phyloP scores from a whole-genome alignment of 352 stramenopile genomes.

The Globisporangium nunn region DNA sequence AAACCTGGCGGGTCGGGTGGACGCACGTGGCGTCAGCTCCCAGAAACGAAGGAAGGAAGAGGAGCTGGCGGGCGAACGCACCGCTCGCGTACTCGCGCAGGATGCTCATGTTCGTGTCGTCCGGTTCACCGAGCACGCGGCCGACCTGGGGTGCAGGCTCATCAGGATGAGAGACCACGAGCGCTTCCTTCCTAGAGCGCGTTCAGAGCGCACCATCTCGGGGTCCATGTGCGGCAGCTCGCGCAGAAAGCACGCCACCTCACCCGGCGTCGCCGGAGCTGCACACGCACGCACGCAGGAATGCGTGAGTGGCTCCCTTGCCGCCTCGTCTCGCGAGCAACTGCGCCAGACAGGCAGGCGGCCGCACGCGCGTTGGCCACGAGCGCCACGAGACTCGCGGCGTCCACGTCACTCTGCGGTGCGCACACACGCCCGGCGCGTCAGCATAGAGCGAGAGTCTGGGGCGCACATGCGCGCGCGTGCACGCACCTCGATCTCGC shows the following conservation, averaged over 20 bases:
- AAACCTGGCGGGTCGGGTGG: constrained; percentile 26
- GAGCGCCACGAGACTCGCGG: constrained; percentile 28
- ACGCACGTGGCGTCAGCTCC: neutral
- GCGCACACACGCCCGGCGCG: no score
- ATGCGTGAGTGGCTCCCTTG: no score
- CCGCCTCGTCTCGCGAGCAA: no score
- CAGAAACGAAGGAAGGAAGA: neutral
- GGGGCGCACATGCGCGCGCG: no score
- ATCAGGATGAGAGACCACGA: neutral
- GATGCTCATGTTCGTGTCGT: constrained; percentile 48
- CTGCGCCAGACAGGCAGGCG: neutral
- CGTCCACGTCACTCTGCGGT: constrained; percentile 7
- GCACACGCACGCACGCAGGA: neutral
- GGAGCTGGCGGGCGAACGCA: constrained; percentile 2
- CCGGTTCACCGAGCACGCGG: constrained; percentile 55
- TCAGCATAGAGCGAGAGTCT: no score
- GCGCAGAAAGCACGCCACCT: constrained; percentile 60
- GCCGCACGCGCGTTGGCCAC: constrained; percentile 42
- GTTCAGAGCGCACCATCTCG: constrained; percentile 34
- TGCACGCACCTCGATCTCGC: no score
- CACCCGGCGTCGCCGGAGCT: constrained; percentile 38
- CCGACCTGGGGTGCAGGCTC: constrained; percentile 27
- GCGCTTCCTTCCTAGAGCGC: no score
- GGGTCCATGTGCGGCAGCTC: constrained; percentile 58
- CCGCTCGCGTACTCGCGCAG: constrained; percentile 64